Conservation (phyloP, 2,329 filamentous ascomycete species). For the Thielaviopsis cerberus region DNA sequence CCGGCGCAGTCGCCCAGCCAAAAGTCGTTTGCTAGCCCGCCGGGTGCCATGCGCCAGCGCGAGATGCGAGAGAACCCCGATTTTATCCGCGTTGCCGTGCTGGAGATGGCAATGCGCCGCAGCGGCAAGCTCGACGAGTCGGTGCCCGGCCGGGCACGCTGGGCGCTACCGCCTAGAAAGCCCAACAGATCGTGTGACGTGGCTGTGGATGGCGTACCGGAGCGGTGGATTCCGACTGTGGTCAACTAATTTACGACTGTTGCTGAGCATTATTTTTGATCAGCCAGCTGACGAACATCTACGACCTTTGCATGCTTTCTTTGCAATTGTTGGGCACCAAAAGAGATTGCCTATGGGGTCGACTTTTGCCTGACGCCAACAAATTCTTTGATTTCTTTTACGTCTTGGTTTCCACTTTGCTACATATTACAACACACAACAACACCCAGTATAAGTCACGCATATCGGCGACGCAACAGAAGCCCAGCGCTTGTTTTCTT, state of each 20-base stretch:
- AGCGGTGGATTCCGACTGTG: constrained; percentile 30
- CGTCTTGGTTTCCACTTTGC: constrained; percentile 2
- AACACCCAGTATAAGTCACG: constrained; percentile 1
- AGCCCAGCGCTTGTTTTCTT: constrained; percentile 1
- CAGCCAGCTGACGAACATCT: neutral
- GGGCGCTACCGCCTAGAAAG: constrained; percentile 48
- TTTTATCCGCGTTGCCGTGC: constrained; percentile 51
- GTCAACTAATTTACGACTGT: neutral
- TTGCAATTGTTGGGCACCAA: too few species aligned
- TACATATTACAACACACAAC: neutral
- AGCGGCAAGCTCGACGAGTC: constrained; percentile 47
- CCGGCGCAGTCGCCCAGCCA: constrained; percentile 19
- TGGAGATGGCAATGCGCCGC: constrained; percentile 55
- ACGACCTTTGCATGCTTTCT: neutral
- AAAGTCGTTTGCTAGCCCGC: constrained; percentile 21
- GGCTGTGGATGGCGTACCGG: constrained; percentile 37
- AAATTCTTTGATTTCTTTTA: neutral
- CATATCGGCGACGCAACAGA: constrained; percentile 1
- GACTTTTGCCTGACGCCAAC: neutral
- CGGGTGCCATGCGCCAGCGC: constrained; percentile 37
- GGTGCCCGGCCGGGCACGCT: constrained; percentile 46
- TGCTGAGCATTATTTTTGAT: neutral
- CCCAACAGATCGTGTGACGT: constrained; percentile 36
- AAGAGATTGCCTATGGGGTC: neutral
- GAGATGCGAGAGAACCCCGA: constrained; percentile 53